Evolutionary conservation across 2,329 filamentous ascomycete species (phyloP), one percentile per base, ranked within the genome.

Genomic region (Colletotrichum eremochloae): DNA sequence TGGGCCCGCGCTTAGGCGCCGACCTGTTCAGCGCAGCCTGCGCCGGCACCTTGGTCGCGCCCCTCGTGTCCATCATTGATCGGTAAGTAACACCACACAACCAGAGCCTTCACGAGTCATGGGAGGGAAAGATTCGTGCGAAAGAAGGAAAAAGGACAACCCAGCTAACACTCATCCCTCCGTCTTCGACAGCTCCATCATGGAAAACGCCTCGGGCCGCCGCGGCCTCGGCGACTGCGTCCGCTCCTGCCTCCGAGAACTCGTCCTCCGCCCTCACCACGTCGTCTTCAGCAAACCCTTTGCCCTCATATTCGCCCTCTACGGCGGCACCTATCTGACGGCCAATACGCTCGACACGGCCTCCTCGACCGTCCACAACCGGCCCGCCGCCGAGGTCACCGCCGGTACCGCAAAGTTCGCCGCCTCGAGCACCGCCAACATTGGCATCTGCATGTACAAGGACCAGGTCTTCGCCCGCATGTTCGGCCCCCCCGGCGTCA

Each of bases 341-440:
- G 95, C 96, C 75, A 98, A 98, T 84, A 84, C 88, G 15, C 90
- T 97, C 79, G 96, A 98, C 84, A 98, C 96, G 0, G 81, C 90
- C 60, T 85, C 90, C 56, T 92, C 94, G 6, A 94, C 93, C 1
- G 76, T 90, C 18, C 81, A 84, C 61, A 83, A 89, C 78, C 82
- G 84, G 20, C 84, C 90, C 44, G 88, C 93, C 8, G 84, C 86
- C 7, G 82, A 85, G 76, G 91, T 94, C 40, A 95, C 94, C 0
- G 87, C 93, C 11, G 95, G 95, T 68, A 88, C 91, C 0, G 82
- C 89, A 73, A 98, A 98, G 80, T 98, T 98, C 83, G 84, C 90
- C 76, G 91, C 93, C 63, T 96, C 94, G 1, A 93, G 90, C 20
- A 84, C 89, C n/a, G 90, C 95, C 67, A 98, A 98, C 83, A 91